Base-by-base conservation (phyloP, 2,329 filamentous ascomycete genomes). In the Immersiporthe knoxdaviesiana region DNA sequence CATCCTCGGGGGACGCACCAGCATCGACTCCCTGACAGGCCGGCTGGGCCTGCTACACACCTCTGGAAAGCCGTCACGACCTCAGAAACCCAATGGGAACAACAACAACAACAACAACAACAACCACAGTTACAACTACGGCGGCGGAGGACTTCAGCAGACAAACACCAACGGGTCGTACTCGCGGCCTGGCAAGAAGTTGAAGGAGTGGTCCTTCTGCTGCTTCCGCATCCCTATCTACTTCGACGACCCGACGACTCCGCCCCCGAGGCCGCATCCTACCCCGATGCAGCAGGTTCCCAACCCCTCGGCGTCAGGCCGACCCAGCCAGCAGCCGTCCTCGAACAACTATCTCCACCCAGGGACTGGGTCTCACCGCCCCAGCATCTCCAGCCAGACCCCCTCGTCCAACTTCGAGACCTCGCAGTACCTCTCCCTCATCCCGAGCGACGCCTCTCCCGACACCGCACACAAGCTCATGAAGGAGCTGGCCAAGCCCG, bases 21-120 rank as follows among this genome's bases (percentile, higher is more conserved):
- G 94, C 75, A 86, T 98, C 68, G 96, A 99, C 78, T 97, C 94
- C 0, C 82, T 98, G 68, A 89, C 94, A 56, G 92, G 93, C 73
- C 85, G 92, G 59, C 82, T 97, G 4, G 93, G 93, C 3, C 82
- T 96, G 27, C 78, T 93, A n/a, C 87, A 92, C 60, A 80, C 94
- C 52, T 83, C 74, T 14, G 73, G 73, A 59, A 76, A 75, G 68
- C 73, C 71, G 47, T 69, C 71, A 14, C 56, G 66, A 18, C 69
- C 69, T 27, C 64, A 71, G 32, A 64, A 50, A 68, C 73, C 58
- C 37, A 65, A 32, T 41, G 68, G 66, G 41, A 72, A 72, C 47
- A 72, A 41, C 71, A 62, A 24, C 50, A 18, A 44, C 65, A 65
- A 56, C 14, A 21, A 54, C 54, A 72, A 72, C 47, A 72, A 41